Evolutionary conservation across 208 protist genomes (phyloP), one percentile per base, ranked within the genome.

Genomic region (Spongospora subterranea): DNA sequence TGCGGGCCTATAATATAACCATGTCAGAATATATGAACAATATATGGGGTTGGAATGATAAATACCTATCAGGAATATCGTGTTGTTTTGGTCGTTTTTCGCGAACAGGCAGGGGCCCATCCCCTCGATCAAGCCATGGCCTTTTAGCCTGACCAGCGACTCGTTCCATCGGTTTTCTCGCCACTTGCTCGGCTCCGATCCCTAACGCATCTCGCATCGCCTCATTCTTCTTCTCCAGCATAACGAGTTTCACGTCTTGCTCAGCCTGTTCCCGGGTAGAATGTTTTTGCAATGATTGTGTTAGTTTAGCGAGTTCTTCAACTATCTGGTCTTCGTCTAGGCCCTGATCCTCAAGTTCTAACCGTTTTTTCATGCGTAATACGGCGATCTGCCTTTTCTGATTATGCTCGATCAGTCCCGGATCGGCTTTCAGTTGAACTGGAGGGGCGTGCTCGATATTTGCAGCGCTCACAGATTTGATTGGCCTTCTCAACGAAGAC

Each of bases 351-450:
- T 93, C 92, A 0, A 94, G 50, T 0, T 60, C 88, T 0, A 93
- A 90, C 0, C 92, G 93, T 91, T 93, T 93, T 53, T 92, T 35
- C 0, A 90, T 45, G 0, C 94, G 41, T 60, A 90, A 20, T 13
- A 95, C 40, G 50, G 95, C 94, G 43, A 96, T 92, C 32, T 89
- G 89, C 50, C 95, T 89, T 45, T 94, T 93, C 43, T 89, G 89
- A 60, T 95, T 90, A 76, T 96, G 94, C 65, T 95, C 90, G 32
- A 96, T 45, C 20, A 96, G 92, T 20, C 17, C n/a, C 6, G 71
- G 71, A n/a, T 94, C 94, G 17, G 43, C 0, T 46, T 95, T 93
- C 32, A 93, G 71, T 41, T 91, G 92, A 65, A 45, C 90, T 35
- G 82, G 88, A 50, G 71, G 45, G 38, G 41, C 29, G 53, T 32